Evolutionary conservation across 139 green algal genomes (phyloP).

Genomic region (Chlamydomonas schloesseri): DNA sequence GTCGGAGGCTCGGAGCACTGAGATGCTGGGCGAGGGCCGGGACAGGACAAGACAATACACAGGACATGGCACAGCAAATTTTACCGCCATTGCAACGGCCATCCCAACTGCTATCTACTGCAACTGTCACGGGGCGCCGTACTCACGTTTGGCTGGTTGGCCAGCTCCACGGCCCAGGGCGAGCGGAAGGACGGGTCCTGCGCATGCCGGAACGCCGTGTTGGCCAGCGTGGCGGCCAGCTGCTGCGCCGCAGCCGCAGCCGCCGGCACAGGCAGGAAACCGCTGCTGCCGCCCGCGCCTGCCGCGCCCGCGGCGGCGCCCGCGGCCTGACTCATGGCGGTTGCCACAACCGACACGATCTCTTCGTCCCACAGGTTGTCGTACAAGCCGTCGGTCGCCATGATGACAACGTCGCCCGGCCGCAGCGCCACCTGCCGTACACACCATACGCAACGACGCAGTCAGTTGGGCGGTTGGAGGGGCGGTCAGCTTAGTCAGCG

Average conservation of each 20-base stretch:
- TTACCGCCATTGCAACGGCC: no score
- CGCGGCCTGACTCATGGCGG: background rate
- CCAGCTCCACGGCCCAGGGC: constrained; percentile 79
- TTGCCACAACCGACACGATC: constrained; percentile 68
- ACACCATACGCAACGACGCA: no score
- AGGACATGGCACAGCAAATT: no score
- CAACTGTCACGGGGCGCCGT: no score
- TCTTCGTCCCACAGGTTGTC: constrained; percentile 97
- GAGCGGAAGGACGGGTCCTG: constrained; percentile 57
- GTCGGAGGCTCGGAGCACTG: no score
- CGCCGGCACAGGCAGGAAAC: background rate
- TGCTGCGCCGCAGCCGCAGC: constrained; percentile 20
- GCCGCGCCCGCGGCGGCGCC: background rate
- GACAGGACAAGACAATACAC: no score
- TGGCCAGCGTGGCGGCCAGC: constrained; percentile 27
- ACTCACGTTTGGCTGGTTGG: constrained; percentile 28
- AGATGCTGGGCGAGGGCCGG: no score
- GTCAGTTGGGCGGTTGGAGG: no score
- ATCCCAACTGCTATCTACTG: no score
- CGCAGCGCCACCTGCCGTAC: constrained; percentile 53
- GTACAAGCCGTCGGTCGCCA: constrained; percentile 94
- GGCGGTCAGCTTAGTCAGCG: no score
- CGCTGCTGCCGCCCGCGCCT: no score
- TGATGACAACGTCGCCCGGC: constrained; percentile 84
- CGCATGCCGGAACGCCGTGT: constrained; percentile 6